Evolutionary conservation across 441 rosid species (phyloP).

Genomic region (Populus hybrid): DNA sequence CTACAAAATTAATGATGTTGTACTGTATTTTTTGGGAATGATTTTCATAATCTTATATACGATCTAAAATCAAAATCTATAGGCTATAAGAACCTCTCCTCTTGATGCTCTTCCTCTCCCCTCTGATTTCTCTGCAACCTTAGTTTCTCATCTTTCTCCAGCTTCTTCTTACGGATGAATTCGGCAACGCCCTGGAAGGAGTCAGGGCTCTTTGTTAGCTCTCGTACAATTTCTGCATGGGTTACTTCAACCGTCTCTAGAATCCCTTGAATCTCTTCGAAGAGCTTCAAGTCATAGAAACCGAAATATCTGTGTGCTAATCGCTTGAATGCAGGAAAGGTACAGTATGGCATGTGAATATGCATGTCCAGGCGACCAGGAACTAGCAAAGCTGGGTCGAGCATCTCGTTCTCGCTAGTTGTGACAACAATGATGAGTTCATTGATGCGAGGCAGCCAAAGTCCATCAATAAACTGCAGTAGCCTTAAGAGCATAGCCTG

Average conservation of each 20-base stretch:
- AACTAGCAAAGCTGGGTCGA: constrained; percentile 35
- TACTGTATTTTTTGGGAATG: no score
- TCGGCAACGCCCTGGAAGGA: background rate
- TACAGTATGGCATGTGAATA: constrained; percentile 35
- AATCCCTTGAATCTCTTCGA: background rate
- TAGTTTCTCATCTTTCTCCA: background rate
- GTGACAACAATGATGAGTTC: constrained; percentile 5
- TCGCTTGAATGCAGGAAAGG: constrained; percentile 33
- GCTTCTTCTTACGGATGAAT: background rate
- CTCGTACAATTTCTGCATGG: background rate
- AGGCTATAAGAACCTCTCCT: no score
- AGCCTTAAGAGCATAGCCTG: background rate
- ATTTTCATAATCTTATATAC: no score
- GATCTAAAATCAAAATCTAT: no score
- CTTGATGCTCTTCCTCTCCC: background rate
- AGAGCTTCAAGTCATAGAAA: constrained; percentile 22
- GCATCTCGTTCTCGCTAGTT: background rate
- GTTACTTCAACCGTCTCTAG: background rate
- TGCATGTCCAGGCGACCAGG: constrained; percentile 50
- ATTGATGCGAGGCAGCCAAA: constrained; percentile 11
- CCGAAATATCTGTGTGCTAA: constrained; percentile 32
- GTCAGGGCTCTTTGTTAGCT: background rate
- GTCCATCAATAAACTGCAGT: constrained; percentile 9
- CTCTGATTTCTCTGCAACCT: background rate
- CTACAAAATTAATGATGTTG: no score